phyloP scores from a whole-genome alignment of 139 green algal genomes.

The Asterochloris sp. region DNA sequence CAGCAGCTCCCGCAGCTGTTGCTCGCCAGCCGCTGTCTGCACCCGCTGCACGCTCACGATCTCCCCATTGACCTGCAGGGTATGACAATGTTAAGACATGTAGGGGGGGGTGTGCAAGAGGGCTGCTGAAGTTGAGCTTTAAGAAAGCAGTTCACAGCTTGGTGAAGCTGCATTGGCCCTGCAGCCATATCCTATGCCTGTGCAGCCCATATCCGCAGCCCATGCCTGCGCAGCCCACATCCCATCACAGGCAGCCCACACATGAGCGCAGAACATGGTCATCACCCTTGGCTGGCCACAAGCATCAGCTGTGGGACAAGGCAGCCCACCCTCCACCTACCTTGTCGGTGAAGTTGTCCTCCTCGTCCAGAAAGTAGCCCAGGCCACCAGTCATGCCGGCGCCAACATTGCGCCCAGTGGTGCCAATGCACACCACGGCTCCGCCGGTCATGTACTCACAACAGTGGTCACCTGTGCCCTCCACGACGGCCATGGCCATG shows the following conservation, averaged over 20 bases:
- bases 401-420: conserved; percentile 86
- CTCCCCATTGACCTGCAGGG: conserved; percentile 87
- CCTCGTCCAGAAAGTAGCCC: conserved; percentile 96
- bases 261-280: no score
- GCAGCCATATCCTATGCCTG: no score
- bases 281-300: no score
- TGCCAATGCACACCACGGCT: conserved; percentile 46
- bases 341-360: conserved; percentile 85
- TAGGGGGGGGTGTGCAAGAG: background rate
- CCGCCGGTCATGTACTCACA: conserved; percentile 98
- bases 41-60: conserved; percentile 95
- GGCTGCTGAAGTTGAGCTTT: no score
- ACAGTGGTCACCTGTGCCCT: conserved; percentile 97
- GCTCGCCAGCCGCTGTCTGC: conserved; percentile 72
- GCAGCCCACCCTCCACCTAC: conserved; percentile 10
- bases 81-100: background rate
- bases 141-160: no score
- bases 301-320: no score
- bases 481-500: conserved; percentile 88
- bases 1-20: conserved; percentile 85
- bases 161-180: no score
- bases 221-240: no score
- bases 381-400: conserved; percentile 98
- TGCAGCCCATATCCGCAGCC: no score
- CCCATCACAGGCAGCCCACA: no score